Base-by-base conservation (phyloP, 208 protist genomes). In the Wallacemonas sp. region DNA sequence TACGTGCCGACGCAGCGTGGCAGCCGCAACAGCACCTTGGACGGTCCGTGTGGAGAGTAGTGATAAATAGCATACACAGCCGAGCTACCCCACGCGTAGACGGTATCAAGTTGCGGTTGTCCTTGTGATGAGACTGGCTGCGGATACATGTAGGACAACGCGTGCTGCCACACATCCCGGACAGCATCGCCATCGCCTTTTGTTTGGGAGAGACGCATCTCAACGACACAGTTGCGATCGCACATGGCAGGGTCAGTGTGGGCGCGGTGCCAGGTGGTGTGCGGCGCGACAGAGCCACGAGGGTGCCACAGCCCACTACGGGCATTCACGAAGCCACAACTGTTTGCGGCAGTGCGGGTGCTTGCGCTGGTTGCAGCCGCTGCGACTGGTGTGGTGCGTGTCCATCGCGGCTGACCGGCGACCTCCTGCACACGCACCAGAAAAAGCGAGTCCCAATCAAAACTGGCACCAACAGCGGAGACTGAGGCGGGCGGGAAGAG, bases 361-460 rank as follows among this genome's bases (percentile, higher is more conserved):
- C 14, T 41, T 6, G 9, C 36, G 36, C 9, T 41, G 36, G 36
- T 41, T 6, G 36, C 36, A 41, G 36, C 14, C 36, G 36, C 36
- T 6, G 36, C 9, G 36, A 14, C 36, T 6, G 36, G n/a, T n/a
- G n/a, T n/a, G n/a, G n/a, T n/a, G n/a, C n/a, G n/a, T n/a, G n/a
- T 14, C 51, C 51, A 58, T 0, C 5, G 21, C 17, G 51, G 31
- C 12, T 26, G 51, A 6, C 28, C 51, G 9, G 33, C 6, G 28
- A 30, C 3, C 3, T 58, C 30, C n/a, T 58, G 51, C 17, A 47
- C 38, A 39, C 74, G 74, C 8, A 79, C 74, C 1, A 75, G 55
- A 8, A 72, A 79, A 12, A 79, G 34, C 2, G 24, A 15, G 3
- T 56, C 59, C 74, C 74, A 79, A 30, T 70, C 63, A 21, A 67